Conservation (phyloP, 2,329 filamentous ascomycete genomes). For the Didymella exigua region DNA sequence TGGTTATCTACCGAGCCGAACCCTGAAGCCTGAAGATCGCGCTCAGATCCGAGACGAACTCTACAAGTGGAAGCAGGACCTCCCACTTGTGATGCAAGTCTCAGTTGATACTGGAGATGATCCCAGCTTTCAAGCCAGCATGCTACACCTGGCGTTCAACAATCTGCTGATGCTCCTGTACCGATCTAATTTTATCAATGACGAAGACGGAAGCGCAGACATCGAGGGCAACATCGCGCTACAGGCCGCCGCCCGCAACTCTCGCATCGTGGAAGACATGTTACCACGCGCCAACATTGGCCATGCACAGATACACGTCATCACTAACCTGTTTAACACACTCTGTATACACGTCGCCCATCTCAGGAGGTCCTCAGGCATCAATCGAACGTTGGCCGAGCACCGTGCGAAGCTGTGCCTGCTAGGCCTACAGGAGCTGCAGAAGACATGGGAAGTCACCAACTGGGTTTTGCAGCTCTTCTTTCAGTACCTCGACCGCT, state of each 20-base stretch:
- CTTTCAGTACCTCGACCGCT: conserved; percentile 55
- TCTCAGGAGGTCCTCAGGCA: conserved; percentile 47
- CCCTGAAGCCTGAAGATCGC: conserved; percentile 24
- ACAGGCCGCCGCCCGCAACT: conserved; percentile 54
- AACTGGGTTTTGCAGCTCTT: conserved; percentile 58
- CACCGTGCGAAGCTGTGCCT: conserved; percentile 57
- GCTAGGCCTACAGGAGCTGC: conserved; percentile 55
- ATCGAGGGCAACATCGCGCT: conserved; percentile 50
- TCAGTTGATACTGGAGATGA: conserved; percentile 37
- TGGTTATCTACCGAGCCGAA: conserved; percentile 38
- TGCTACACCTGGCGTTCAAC: conserved; percentile 55
- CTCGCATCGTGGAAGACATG: conserved; percentile 57
- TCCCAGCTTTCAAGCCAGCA: conserved; percentile 47
- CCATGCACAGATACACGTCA: conserved; percentile 55
- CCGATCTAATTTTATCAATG: conserved; percentile 51
- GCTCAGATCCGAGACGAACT: conserved; percentile 42
- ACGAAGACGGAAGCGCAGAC: conserved; percentile 40
- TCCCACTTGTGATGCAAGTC: conserved; percentile 47
- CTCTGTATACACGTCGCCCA: conserved; percentile 57
- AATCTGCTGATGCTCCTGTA: conserved; percentile 56
- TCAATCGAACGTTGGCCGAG: conserved; percentile 54
- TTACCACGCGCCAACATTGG: conserved; percentile 52
- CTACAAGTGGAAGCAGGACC: conserved; percentile 48
- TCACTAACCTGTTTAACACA: conserved; percentile 56
- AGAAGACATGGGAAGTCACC: conserved; percentile 57